These are phyloP conservation scores for Pisolithus microcarpus DNA, from an alignment of 768 basidiomycete species.

Conservation along the genomic window DNA sequence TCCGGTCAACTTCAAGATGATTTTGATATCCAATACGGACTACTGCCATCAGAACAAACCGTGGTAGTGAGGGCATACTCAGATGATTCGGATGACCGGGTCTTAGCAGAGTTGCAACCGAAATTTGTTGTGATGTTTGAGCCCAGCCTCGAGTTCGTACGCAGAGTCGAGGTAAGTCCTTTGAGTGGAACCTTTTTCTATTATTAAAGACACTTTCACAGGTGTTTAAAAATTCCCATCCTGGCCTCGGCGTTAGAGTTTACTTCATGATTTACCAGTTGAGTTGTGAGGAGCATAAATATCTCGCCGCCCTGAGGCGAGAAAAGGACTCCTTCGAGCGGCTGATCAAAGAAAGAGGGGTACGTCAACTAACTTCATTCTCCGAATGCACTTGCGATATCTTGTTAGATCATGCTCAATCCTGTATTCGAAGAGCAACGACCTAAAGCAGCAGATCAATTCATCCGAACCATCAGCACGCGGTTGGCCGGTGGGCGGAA, in stretches of 20 bases:
- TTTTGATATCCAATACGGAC: slow-evolving; percentile 74
- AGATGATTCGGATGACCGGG: slow-evolving; percentile 86
- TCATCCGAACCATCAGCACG: slow-evolving; percentile 76
- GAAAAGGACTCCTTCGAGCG: slow-evolving; percentile 94
- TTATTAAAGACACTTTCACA: slow-evolving; percentile 21
- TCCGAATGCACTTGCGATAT: not conserved
- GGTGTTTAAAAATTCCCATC: slow-evolving; percentile 83
- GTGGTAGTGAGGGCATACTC: slow-evolving; percentile 84
- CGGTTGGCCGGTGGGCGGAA: slow-evolving; percentile 82
- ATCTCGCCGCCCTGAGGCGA: slow-evolving; percentile 76
- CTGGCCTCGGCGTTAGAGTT: slow-evolving; percentile 76
- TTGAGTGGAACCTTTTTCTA: not conserved
- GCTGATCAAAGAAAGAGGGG: slow-evolving; percentile 86
- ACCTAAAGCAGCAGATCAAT: slow-evolving; percentile 40
- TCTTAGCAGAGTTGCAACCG: slow-evolving; percentile 82
- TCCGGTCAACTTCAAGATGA: slow-evolving; percentile 38
- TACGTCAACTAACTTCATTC: slow-evolving; percentile 33
- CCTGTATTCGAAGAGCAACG: slow-evolving; percentile 64
- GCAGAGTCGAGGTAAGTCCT: slow-evolving; percentile 74
- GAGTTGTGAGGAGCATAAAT: slow-evolving; percentile 94
- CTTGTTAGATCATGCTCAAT: slow-evolving; percentile 74
- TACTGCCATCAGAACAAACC: slow-evolving; percentile 70
- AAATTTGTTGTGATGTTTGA: slow-evolving; percentile 95
- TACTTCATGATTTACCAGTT: slow-evolving; percentile 95
- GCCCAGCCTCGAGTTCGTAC: slow-evolving; percentile 86